These are phyloP conservation scores for Ophiorrhiza pumila DNA, from an alignment of 257 asterid genomes.

Conservation along the genomic window DNA sequence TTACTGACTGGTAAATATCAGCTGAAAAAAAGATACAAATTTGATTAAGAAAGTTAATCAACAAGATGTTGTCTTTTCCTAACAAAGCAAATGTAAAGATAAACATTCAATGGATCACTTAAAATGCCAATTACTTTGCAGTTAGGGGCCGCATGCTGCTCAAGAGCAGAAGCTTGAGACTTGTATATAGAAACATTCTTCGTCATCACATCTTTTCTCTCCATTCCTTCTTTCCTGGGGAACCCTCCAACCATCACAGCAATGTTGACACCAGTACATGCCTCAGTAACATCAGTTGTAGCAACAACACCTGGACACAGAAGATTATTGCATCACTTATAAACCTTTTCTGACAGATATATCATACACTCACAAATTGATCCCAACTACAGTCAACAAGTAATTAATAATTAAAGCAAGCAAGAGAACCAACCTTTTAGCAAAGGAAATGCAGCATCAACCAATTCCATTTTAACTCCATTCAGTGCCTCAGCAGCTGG, in stretches of 20 bases:
- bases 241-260: constrained; percentile 98
- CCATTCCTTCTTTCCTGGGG: constrained; percentile 99
- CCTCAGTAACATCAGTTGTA: constrained; percentile 81
- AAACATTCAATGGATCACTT: background rate
- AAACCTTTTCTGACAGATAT: background rate
- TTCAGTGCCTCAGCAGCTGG: constrained; percentile 87
- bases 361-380: too few species aligned
- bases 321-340: background rate
- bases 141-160: constrained; percentile 82
- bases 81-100: background rate
- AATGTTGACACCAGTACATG: constrained; percentile 76
- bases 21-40: background rate
- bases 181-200: constrained; percentile 93
- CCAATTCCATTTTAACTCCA: constrained; percentile 92
- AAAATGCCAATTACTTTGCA: constrained; percentile 61
- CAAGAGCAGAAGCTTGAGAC: constrained; percentile 94
- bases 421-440: constrained; percentile 58
- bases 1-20: background rate
- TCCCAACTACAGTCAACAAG: background rate
- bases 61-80: background rate
- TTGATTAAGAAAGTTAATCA: background rate
- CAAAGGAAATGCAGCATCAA: constrained; percentile 91
- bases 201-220: constrained; percentile 93
- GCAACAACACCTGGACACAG: constrained; percentile 77
- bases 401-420: background rate